These are phyloP conservation scores for Reutealis trisperma DNA, from an alignment of 345 rosid species.

Conservation along the genomic window DNA sequence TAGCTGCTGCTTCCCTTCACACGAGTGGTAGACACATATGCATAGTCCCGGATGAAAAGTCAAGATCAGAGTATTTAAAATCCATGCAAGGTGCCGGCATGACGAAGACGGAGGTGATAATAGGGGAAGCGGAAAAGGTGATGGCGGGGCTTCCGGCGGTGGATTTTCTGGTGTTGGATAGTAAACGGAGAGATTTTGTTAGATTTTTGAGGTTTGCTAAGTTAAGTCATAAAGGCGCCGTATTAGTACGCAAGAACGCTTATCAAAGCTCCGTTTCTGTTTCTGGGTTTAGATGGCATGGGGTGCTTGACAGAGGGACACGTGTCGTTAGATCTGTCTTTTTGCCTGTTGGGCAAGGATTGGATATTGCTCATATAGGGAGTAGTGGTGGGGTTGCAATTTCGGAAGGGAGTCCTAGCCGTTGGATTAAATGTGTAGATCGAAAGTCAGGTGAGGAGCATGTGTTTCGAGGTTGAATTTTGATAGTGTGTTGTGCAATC, in stretches of 20 bases:
- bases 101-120: slow-evolving; percentile 36
- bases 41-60: slow-evolving; percentile 67
- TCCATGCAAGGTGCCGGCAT: slow-evolving; percentile 40
- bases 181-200: slow-evolving; percentile 54
- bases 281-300: slow-evolving; percentile 61
- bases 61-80: slow-evolving; percentile 52
- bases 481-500: background rate
- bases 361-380: slow-evolving; percentile 72
- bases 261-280: slow-evolving; percentile 23
- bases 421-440: slow-evolving; percentile 81
- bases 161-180: slow-evolving; percentile 79
- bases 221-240: slow-evolving; percentile 66
- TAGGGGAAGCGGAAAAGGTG: slow-evolving; percentile 60
- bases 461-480: slow-evolving; percentile 39
- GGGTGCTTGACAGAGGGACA: slow-evolving; percentile 48
- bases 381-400: slow-evolving; percentile 30
- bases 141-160: slow-evolving; percentile 53
- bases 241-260: slow-evolving; percentile 77
- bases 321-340: slow-evolving; percentile 68
- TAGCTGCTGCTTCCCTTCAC: slow-evolving; percentile 68
- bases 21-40: slow-evolving; percentile 79
- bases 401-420: slow-evolving; percentile 39
- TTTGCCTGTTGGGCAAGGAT: slow-evolving; percentile 75
- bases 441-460: slow-evolving; percentile 76
- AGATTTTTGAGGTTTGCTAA: slow-evolving; percentile 61